phyloP scores from a whole-genome alignment of 805 yeast species.

The Wilhelminamyces savonicus region DNA sequence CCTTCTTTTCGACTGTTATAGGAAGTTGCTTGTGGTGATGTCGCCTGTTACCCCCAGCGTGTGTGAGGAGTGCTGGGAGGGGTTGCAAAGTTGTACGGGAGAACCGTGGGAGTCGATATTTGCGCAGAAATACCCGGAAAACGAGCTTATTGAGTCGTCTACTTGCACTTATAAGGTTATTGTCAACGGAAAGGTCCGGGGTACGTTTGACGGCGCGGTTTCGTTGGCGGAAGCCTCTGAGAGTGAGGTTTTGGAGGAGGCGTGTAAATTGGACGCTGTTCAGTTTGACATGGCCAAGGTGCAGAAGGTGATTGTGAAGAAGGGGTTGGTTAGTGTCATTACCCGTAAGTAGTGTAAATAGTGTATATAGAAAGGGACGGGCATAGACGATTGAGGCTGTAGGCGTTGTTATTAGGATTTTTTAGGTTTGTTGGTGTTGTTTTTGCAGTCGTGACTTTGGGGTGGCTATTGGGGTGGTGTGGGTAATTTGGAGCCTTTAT shows the following conservation, averaged over 20 bases:
- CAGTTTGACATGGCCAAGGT: too few species aligned
- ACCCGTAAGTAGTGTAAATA: not conserved
- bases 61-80: constrained; percentile 78
- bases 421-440: too few species aligned
- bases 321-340: not conserved
- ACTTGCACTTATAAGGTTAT: constrained; percentile 48
- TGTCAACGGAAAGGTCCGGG: constrained; percentile 66
- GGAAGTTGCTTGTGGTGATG: constrained; percentile 53
- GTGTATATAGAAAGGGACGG: too few species aligned
- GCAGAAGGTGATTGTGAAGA: not conserved
- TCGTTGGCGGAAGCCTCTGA: constrained; percentile 30
- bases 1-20: constrained; percentile 43
- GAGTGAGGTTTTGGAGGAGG: constrained; percentile 26
- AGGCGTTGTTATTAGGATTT: too few species aligned
- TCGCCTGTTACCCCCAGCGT: constrained; percentile 80
- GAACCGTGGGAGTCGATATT: constrained; percentile 45
- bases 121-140: constrained; percentile 59
- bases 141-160: constrained; percentile 34
- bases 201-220: constrained; percentile 30
- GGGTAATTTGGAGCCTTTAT: too few species aligned
- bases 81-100: constrained; percentile 8
- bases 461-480: too few species aligned
- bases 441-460: too few species aligned
- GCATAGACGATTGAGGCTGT: too few species aligned
- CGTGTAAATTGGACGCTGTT: constrained; percentile 8